Conservation (phyloP, 169 alveolate genomes). For the Toxoplasma gondii region DNA sequence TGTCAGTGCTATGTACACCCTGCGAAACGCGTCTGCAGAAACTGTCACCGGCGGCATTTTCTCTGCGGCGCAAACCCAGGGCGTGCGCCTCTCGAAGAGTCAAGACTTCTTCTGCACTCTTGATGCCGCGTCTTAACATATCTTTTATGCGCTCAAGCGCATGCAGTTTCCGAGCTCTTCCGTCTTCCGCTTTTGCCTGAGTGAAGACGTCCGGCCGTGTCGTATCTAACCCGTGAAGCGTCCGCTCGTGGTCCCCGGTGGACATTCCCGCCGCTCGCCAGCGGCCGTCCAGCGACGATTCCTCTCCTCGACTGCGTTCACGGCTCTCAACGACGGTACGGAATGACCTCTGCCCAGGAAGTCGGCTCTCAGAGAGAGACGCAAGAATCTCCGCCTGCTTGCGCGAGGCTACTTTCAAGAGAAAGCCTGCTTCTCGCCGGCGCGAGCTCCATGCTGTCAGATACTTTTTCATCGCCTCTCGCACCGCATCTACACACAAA, state of each 20-base stretch:
- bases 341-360: neutral
- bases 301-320: no score
- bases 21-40: no score
- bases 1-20: no score
- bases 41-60: no score
- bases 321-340: no score
- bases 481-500: neutral
- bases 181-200: neutral
- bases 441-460: neutral
- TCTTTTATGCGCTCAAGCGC: neutral
- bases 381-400: neutral
- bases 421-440: neutral
- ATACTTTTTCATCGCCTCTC: neutral
- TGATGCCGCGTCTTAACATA: neutral
- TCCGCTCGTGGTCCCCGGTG: neutral
- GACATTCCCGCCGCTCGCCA: no score
- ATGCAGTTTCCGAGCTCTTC: neutral
- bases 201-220: neutral
- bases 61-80: neutral
- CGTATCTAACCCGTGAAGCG: neutral
- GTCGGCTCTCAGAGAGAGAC: neutral
- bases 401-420: neutral
- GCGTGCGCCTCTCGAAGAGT: neutral
- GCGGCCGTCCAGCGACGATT: no score
- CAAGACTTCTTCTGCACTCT: conserved; percentile 13